Conservation (phyloP, 805 yeast species). For the Ogataea pignaliae region DNA sequence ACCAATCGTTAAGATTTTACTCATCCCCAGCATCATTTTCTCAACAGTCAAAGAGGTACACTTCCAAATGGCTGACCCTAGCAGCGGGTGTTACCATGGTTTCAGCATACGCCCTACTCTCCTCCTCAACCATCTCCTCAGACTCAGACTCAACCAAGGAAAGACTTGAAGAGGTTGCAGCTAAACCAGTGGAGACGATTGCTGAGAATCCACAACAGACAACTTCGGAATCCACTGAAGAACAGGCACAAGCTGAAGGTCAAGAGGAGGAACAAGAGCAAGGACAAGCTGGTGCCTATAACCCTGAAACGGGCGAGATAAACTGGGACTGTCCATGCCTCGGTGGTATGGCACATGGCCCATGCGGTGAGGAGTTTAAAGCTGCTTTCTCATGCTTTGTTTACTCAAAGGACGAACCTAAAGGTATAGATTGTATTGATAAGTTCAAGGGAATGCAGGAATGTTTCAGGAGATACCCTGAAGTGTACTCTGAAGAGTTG, state of each 20-base stretch:
- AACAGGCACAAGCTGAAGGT: conserved; percentile 1
- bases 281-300: conserved; percentile 64
- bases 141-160: conserved; percentile 11
- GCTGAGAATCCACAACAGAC: not conserved
- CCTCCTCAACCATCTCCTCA: conserved; percentile 4
- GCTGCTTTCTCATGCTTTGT: conserved; percentile 94
- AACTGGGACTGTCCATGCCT: conserved; percentile 99
- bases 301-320: conserved; percentile 97
- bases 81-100: conserved; percentile 7
- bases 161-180: conserved; percentile 12
- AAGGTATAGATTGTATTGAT: conserved; percentile 92
- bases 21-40: not conserved
- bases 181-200: conserved; percentile 16
- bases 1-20: not conserved
- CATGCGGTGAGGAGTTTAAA: conserved; percentile 95
- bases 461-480: conserved; percentile 91
- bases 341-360: conserved; percentile 99
- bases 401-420: conserved; percentile 90
- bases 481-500: conserved; percentile 87
- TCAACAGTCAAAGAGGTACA: not conserved
- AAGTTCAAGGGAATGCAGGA: conserved; percentile 89
- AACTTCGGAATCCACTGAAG: not conserved
- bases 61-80: no score
- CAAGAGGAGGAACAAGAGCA: conserved; percentile 30
- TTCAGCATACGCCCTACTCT: conserved; percentile 7